These are phyloP conservation scores for Syzygium aqueum DNA, from an alignment of 345 rosid genomes.

Conservation along the genomic window DNA sequence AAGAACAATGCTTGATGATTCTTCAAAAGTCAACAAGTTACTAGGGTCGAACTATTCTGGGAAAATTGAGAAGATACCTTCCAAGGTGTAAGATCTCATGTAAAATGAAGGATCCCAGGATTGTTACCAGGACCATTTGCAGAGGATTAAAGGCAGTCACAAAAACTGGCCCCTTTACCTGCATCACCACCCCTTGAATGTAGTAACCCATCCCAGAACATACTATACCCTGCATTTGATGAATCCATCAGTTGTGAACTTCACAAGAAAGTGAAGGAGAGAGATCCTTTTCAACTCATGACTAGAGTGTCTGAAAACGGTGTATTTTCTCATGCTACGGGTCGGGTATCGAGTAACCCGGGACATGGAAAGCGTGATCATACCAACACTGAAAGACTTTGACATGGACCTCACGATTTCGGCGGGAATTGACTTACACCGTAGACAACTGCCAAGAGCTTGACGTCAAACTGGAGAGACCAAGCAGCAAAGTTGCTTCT, in stretches of 20 bases:
- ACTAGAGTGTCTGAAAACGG: background rate
- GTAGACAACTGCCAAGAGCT: constrained; percentile 26
- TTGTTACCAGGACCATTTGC: constrained; percentile 48
- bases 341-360: background rate
- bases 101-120: constrained; percentile 46
- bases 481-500: constrained; percentile 39
- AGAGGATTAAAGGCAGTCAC: constrained; percentile 60
- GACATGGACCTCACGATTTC: background rate
- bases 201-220: constrained; percentile 47
- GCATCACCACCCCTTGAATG: constrained; percentile 48
- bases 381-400: background rate
- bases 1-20: background rate
- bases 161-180: constrained; percentile 56
- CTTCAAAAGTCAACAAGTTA: background rate
- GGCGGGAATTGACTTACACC: constrained; percentile 22
- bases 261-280: background rate
- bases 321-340: background rate
- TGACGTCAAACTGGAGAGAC: constrained; percentile 30
- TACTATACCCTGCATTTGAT: constrained; percentile 40
- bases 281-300: background rate
- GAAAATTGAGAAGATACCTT: constrained; percentile 20
- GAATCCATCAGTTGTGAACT: background rate
- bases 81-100: constrained; percentile 38
- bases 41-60: background rate
- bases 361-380: background rate